Base-by-base conservation (phyloP, 768 basidiomycete genomes). In the Paxillus involutus region DNA sequence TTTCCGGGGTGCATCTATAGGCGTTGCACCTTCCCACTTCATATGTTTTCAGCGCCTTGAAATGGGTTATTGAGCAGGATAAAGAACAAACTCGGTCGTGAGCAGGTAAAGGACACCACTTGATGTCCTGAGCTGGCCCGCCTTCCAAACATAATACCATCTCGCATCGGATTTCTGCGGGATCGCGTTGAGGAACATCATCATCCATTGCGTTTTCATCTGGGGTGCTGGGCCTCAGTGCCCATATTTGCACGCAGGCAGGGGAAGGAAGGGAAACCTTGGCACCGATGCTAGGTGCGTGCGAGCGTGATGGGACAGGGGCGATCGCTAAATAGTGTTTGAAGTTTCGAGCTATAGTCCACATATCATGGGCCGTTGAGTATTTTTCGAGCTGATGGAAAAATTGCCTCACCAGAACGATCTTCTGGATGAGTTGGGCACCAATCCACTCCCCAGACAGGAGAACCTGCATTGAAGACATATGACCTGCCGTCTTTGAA, bases 391-490 rank as follows among this genome's bases (percentile, higher is more conserved):
- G 17, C 33, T 12, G 12, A 44, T 6, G 5, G 24, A 17, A 12
- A 0, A 3, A 7, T 24, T 13, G 43, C 2, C 77, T 60, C 61
- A 89, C 89, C 65, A 45, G 72, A 57, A 37, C 83, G 77, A 46
- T 85, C 84, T 35, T 78, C 73, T 19, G 75, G 70, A 56, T 88
- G 79, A 21, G 86, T 83, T 3, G 97, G 96, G 68, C 94, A 94
- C 95, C 95, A 98, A 59, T 95, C 93, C 35, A 96, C 64, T 3
- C 85, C 91, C 86, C 89, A 92, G n/a, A 91, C 88, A 0, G 92
- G 89, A 3, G 87, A 89, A 6, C 97, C 97, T 0, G 90, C 88
- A 57, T 88, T 91, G 69, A 98, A 88, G 1, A 96, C 74, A 56
- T 88, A 80, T 0, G 88, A 78, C 29, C 77, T 75, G 59, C 81